These are phyloP conservation scores for Coprinellus micaceus DNA, from an alignment of 768 basidiomycete species.

Conservation along the genomic window DNA sequence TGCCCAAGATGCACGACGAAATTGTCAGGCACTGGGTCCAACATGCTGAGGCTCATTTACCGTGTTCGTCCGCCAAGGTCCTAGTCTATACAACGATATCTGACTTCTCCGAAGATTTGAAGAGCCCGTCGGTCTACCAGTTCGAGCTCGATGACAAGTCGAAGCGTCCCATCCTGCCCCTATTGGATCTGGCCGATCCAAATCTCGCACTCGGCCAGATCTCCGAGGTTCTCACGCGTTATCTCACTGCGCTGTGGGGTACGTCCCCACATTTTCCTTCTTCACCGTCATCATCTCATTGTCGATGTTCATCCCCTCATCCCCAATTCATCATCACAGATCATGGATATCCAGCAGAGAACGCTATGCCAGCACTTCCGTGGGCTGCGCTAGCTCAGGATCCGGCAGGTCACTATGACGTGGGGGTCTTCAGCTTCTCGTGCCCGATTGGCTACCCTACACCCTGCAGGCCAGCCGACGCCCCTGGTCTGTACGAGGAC, in stretches of 20 bases:
- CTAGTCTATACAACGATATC: neutral
- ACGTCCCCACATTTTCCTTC: too few species aligned
- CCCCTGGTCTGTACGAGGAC: neutral
- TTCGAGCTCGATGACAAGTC: neutral
- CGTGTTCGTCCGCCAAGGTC: neutral
- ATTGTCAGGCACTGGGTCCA: neutral
- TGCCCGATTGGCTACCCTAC: neutral
- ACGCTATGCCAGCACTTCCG: neutral
- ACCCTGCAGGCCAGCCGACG: neutral
- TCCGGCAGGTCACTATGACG: neutral
- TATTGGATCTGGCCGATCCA: neutral
- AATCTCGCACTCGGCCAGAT: neutral
- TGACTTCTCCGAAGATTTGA: neutral
- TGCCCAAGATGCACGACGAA: neutral
- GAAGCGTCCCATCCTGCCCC: neutral
- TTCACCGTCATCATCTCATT: too few species aligned
- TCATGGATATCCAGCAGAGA: neutral
- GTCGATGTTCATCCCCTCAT: too few species aligned
- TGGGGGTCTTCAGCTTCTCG: neutral
- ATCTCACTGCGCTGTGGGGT: neutral
- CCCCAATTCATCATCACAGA: neutral
- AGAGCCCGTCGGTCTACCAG: neutral
- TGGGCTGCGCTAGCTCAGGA: neutral
- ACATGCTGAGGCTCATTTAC: neutral
- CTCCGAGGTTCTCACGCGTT: neutral